phyloP scores from a whole-genome alignment of 164 flowering plant genomes.

The Tetrastigma voinierianum region DNA sequence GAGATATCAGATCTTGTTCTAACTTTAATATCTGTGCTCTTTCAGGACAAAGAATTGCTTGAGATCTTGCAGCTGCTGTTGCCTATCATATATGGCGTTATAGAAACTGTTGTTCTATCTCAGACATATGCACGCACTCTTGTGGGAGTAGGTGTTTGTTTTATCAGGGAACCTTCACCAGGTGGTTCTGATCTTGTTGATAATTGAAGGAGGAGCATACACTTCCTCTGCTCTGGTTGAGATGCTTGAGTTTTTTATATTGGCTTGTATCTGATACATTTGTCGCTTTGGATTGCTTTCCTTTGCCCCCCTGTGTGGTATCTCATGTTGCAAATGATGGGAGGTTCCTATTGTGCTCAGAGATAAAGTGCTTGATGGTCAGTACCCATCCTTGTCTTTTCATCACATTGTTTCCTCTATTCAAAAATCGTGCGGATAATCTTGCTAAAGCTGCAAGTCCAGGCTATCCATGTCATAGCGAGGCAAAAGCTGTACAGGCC shows the following conservation, averaged over 20 bases:
- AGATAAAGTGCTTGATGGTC: conserved; percentile 46
- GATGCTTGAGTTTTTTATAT: conserved; percentile 80
- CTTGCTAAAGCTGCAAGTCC: conserved; percentile 74
- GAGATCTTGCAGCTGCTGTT: conserved; percentile 71
- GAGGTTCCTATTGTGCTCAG: conserved; percentile 25
- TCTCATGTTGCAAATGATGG: conserved; percentile 49
- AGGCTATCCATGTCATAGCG: conserved; percentile 55
- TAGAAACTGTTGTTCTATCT: conserved; percentile 69
- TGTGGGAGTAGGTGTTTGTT: conserved; percentile 70
- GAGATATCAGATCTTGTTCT: background rate
- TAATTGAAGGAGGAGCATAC: conserved; percentile 73
- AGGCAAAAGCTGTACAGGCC: conserved; percentile 77
- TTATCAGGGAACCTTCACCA: conserved; percentile 67
- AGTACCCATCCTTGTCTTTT: conserved; percentile 48
- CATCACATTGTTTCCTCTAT: conserved; percentile 64
- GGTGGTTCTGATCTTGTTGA: conserved; percentile 67
- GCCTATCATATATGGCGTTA: conserved; percentile 74
- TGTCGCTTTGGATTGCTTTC: conserved; percentile 94
- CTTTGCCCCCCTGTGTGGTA: conserved; percentile 55
- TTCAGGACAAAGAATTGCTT: conserved; percentile 78
- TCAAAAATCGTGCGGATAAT: conserved; percentile 63
- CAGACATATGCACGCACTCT: conserved; percentile 85
- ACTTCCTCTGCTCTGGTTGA: conserved; percentile 72
- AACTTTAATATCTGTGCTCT: conserved; percentile 12
- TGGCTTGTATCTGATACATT: conserved; percentile 94